A percentile compares a stretch with the other conserved stretches of the same genome.
These are phyloP conservation scores for Neonectria ditissima DNA, from an alignment of 2,329 filamentous ascomycete species.

Conservation along the genomic window DNA sequence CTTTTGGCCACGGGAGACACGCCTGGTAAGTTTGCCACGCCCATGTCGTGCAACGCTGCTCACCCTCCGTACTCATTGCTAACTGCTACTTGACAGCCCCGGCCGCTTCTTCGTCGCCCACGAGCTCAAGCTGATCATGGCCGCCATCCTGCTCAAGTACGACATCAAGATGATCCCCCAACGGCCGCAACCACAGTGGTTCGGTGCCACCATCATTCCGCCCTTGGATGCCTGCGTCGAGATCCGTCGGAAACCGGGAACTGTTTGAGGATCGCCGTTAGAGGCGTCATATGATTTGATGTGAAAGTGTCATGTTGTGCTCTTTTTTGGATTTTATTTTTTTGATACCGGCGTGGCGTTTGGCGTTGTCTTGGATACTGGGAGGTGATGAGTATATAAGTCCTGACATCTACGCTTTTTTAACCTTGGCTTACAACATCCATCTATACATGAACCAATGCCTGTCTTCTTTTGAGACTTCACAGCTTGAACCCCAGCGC, in stretches of 20 bases:
- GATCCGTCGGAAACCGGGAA: constrained; percentile 35
- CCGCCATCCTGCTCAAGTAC: constrained; percentile 64
- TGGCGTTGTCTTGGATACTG: neutral
- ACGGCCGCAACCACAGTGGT: constrained; percentile 56
- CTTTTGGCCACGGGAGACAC: constrained; percentile 69
- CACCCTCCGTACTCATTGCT: neutral
- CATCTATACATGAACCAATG: neutral
- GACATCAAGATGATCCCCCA: constrained; percentile 59
- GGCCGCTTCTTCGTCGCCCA: constrained; percentile 68
- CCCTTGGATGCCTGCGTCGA: constrained; percentile 44
- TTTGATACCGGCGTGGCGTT: neutral
- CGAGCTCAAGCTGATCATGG: constrained; percentile 66
- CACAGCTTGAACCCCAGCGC: constrained; percentile 47
- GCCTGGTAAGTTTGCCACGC: constrained; percentile 51
- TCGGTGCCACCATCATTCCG: constrained; percentile 57
- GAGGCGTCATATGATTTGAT: neutral
- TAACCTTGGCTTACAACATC: neutral
- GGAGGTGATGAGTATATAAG: neutral
- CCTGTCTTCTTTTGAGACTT: constrained; percentile 2
- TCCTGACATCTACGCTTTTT: neutral
- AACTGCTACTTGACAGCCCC: constrained; percentile 48
- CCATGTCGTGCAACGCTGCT: neutral
- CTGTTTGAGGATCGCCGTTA: neutral
- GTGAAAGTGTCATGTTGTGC: neutral
- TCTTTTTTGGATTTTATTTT: too few species aligned